A percentile compares a stretch with the other conserved stretches of the same genome.
These are phyloP conservation scores for Cochlearia excelsa DNA, from an alignment of 345 rosid species.

Conservation along the genomic window DNA sequence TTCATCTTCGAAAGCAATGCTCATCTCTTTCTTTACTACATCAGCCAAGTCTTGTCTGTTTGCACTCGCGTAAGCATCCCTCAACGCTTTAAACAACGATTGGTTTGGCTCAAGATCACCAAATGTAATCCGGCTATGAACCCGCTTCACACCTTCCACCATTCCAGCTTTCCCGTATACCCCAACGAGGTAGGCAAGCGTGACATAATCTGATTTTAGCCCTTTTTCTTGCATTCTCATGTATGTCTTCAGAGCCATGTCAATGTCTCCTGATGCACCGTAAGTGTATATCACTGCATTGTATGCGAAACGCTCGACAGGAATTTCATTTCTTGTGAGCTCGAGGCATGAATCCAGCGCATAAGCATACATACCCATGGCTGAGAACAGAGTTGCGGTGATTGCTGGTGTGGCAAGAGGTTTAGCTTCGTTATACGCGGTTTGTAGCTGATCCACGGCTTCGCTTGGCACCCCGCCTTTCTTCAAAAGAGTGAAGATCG, in stretches of 20 bases:
- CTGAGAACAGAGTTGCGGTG: conserved; percentile 56
- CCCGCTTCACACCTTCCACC: conserved; percentile 79
- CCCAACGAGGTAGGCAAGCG: conserved; percentile 56
- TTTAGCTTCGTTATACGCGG: conserved; percentile 57
- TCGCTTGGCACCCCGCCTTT: conserved; percentile 72
- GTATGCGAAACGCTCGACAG: conserved; percentile 52
- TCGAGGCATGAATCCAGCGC: conserved; percentile 55
- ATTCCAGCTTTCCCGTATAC: conserved; percentile 83
- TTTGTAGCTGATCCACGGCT: conserved; percentile 68
- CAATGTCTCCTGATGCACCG: conserved; percentile 56
- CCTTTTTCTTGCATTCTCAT: conserved; percentile 87
- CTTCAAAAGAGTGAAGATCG: conserved; percentile 61
- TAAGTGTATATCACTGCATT: conserved; percentile 67
- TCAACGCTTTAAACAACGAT: conserved; percentile 59
- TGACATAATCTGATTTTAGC: conserved; percentile 67
- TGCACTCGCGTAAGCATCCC: conserved; percentile 54
- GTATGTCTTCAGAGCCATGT: conserved; percentile 57
- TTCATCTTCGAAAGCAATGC: conserved; percentile 44
- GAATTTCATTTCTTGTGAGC: conserved; percentile 42
- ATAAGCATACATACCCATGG: conserved; percentile 59
- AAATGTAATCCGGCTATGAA: conserved; percentile 52
- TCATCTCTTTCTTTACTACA: conserved; percentile 63
- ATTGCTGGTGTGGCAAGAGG: conserved; percentile 64
- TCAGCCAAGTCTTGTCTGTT: conserved; percentile 69
- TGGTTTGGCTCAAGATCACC: conserved; percentile 55